These are phyloP conservation scores for Aspergillus japonicus DNA, from an alignment of 2,329 filamentous ascomycete species.

Conservation along the genomic window DNA sequence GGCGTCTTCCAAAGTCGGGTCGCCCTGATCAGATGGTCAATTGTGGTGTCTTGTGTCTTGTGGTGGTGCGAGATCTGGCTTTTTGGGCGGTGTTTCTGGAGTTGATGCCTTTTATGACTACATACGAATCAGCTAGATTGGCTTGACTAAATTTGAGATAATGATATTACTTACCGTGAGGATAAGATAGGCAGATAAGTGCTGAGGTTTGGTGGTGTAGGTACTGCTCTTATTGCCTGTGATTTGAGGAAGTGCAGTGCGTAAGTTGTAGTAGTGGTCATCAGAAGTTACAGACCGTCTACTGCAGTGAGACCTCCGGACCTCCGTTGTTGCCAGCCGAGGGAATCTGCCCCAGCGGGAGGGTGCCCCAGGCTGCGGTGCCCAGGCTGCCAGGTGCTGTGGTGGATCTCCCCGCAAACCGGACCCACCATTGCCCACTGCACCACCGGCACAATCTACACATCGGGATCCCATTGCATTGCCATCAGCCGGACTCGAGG, in stretches of 20 bases:
- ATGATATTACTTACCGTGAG: no score
- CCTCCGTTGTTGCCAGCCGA: no score
- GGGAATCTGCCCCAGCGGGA: not conserved
- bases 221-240: not conserved
- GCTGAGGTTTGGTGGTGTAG: not conserved
- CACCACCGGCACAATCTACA: no score
- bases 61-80: not conserved
- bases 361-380: not conserved
- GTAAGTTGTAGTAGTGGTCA: no score
- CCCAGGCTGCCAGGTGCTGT: not conserved
- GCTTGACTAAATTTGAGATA: not conserved
- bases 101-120: not conserved
- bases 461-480: no score
- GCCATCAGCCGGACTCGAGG: no score
- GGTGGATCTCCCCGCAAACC: slow-evolving; percentile 23
- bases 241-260: no score
- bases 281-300: no score
- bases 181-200: no score
- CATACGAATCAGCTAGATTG: not conserved
- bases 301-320: no score
- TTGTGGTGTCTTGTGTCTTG: no score
- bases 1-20: not conserved
- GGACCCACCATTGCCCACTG: not conserved
- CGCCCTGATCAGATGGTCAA: not conserved
- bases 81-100: not conserved